phyloP scores from a whole-genome alignment of 768 basidiomycete species.

The Phylloporus sp. region DNA sequence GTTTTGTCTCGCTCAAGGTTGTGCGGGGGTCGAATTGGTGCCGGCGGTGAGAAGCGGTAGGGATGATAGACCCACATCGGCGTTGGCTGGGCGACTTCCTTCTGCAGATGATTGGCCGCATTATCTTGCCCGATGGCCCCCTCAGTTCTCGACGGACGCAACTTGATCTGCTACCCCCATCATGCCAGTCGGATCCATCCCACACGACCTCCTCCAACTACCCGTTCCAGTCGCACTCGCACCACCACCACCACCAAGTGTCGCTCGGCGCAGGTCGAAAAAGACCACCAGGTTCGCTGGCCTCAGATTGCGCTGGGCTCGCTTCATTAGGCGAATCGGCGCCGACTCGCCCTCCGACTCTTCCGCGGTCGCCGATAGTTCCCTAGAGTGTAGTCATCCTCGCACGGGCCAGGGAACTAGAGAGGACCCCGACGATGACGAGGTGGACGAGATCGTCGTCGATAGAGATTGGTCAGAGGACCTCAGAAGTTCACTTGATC shows the following conservation, averaged over 20 bases:
- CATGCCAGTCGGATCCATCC: conserved; percentile 6
- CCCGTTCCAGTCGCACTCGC: conserved; percentile 43
- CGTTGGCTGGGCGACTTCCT: conserved; percentile 9
- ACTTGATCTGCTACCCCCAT: background rate
- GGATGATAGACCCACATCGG: conserved; percentile 6
- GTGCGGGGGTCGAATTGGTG: conserved; percentile 15
- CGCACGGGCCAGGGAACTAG: conserved; percentile 26
- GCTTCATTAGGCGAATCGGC: conserved; percentile 51
- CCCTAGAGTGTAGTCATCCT: conserved; percentile 36
- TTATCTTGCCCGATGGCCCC: conserved; percentile 2
- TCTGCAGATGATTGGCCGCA: conserved; percentile 4
- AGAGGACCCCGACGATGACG: conserved; percentile 31
- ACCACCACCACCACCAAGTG: conserved; percentile 12
- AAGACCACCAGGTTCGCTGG: conserved; percentile 39
- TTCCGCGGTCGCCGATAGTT: conserved; percentile 48
- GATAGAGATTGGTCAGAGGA: conserved; percentile 67
- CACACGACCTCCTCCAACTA: conserved; percentile 25
- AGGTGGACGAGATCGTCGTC: conserved; percentile 72
- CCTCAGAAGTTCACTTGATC: conserved; percentile 48
- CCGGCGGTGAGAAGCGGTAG: background rate
- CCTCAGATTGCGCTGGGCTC: conserved; percentile 45
- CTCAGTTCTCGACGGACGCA: background rate
- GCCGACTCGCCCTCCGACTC: conserved; percentile 56
- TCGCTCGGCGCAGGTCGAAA: conserved; percentile 27
- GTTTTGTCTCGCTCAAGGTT: background rate